These are phyloP conservation scores for Conoideocrella luteorostrata DNA, from an alignment of 2,329 filamentous ascomycete genomes.

Conservation along the genomic window DNA sequence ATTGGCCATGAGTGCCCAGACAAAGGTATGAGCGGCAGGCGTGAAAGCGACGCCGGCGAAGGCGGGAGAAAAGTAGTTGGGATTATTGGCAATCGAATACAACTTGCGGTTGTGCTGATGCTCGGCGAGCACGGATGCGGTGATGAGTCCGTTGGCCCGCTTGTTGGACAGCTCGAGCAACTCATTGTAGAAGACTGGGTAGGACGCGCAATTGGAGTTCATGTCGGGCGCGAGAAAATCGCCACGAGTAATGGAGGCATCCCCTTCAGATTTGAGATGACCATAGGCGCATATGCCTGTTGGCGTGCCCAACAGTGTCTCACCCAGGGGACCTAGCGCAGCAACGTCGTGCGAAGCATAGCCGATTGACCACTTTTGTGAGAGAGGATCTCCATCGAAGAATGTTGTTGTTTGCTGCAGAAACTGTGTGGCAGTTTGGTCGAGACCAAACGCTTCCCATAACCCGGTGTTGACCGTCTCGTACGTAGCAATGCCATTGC, in stretches of 20 bases:
- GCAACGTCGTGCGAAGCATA: conserved; percentile 8
- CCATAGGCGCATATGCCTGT: conserved; percentile 7
- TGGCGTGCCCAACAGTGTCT: conserved; percentile 3
- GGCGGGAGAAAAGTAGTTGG: conserved; percentile 47
- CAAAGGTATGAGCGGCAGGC: conserved; percentile 40
- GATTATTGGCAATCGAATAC: conserved; percentile 41
- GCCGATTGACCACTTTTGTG: conserved; percentile 8
- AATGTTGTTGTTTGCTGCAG: conserved; percentile 5
- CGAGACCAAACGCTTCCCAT: conserved; percentile 1
- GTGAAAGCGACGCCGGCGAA: conserved; percentile 40
- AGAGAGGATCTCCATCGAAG: conserved; percentile 8
- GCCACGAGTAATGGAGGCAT: conserved; percentile 5
- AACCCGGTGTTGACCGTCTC: conserved; percentile 6
- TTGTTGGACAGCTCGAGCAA: conserved; percentile 32
- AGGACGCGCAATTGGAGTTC: conserved; percentile 6
- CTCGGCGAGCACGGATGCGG: not conserved
- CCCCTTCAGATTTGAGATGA: conserved; percentile 17
- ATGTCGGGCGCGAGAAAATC: conserved; percentile 1
- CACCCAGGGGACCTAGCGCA: conserved; percentile 3
- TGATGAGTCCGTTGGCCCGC: conserved; percentile 30
- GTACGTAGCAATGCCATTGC: conserved; percentile 19
- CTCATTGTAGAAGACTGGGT: conserved; percentile 14
- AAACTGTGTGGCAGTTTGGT: conserved; percentile 7
- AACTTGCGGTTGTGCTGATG: not conserved
- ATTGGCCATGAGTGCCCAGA: conserved; percentile 35